Conservation (phyloP, 2,329 filamentous ascomycete species). For the Macrophomina tecta region DNA sequence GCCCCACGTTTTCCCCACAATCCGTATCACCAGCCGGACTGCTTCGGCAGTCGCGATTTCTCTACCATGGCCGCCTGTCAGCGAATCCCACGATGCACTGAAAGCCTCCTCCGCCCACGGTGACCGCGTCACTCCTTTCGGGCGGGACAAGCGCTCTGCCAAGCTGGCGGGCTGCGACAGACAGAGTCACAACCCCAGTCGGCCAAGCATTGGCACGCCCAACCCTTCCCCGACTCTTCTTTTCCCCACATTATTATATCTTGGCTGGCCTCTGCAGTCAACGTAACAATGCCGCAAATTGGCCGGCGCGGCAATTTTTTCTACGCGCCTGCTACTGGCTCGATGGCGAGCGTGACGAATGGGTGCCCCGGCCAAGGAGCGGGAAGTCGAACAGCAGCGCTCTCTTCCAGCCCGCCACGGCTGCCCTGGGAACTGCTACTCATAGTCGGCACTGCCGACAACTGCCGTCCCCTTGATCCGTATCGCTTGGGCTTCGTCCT, state of each 20-base stretch:
- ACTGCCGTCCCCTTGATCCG: conserved; percentile 2
- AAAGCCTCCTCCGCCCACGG: neutral
- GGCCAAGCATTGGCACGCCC: conserved; percentile 13
- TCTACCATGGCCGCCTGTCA: neutral
- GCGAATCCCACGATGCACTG: neutral
- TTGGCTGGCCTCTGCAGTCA: neutral
- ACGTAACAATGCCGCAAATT: neutral
- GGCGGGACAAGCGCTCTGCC: conserved; percentile 5
- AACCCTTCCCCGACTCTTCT: neutral
- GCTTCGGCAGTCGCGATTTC: neutral
- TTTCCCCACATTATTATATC: conserved; percentile 14
- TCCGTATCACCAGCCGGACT: neutral
- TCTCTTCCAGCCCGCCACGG: neutral
- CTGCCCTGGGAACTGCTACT: neutral
- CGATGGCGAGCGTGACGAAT: neutral
- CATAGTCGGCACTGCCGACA: neutral
- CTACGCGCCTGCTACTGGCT: conserved; percentile 2
- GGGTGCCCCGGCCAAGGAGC: neutral
- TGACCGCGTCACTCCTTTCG: neutral
- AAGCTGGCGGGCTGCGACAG: conserved; percentile 7
- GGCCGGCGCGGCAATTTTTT: neutral
- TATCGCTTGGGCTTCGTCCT: neutral
- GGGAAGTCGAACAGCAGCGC: neutral
- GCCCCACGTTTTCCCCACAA: conserved; percentile 16
- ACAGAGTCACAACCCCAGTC: conserved; percentile 8